Base-by-base conservation (phyloP, 2,329 filamentous ascomycete species). In the Verruconis gallopava region DNA sequence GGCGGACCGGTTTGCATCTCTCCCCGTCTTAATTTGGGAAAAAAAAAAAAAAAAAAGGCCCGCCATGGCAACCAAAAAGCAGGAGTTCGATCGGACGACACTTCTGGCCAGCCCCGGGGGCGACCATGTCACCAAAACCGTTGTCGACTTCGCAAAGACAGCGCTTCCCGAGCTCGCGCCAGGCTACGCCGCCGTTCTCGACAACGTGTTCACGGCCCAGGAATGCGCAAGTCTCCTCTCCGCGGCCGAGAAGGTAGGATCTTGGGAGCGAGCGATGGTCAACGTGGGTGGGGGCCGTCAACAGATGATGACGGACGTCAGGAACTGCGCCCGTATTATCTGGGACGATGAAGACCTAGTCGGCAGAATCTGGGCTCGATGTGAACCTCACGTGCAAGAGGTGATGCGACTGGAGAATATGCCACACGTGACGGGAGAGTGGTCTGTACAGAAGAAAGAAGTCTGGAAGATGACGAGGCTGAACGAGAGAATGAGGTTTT, bases 321-420 rank as follows among this genome's bases (percentile, higher is more conserved):
- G 84, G 13, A 78, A 82, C 46, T 79, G 79, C 51, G 79, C 79
- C n/a, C 71, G 84, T 3, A 83, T 89, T 48, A 79, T 91, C 49
- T 83, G 77, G 72, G 81, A 91, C 53, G 61, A 71, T 12, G 64
- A 68, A 38, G 71, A 72, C 1, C 49, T 89, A 1, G 77, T 75
- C 0, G 67, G 72, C 18, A 71, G 73, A 17, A 51, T 91, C 0
- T 79, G 80, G 70, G 64, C 61, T 32, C 69, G 84, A 6, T 56
- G 74, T 12, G 55, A 60, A 44, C 60, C 60, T 4, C 59, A 61
- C 17, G 50, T 75, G 9, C 61, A 61, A 0, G 64, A 69, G 13
- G 71, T 79, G 2, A 56, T 61, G 11, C 54, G 67, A 15, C 59
- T 71, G 17, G 49, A 56, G 36, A 25, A 52, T 30, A 45, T 55